A percentile compares a stretch with the other conserved stretches of the same genome.
Evolutionary conservation across 371 early-diverging fungal species (phyloP).

Genomic region (Mucor velutinosus): DNA sequence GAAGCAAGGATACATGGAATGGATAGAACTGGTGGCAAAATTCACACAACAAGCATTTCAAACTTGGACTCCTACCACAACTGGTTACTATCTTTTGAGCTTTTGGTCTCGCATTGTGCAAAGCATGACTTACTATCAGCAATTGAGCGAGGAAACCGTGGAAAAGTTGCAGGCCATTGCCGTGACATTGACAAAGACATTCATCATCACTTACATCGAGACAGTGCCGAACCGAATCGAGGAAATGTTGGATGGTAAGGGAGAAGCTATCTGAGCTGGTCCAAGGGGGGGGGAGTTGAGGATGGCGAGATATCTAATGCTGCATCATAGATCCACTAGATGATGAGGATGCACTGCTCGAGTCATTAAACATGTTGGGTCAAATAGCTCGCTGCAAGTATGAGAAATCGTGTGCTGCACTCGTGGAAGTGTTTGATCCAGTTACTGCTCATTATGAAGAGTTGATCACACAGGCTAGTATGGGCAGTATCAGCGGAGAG

Average conservation of each 20-base stretch:
- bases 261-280: not conserved
- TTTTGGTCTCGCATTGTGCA: conserved; percentile 82
- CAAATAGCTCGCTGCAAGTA: conserved; percentile 73
- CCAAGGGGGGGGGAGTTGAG: not conserved
- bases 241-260: conserved; percentile 60
- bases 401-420: conserved; percentile 53
- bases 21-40: conserved; percentile 67
- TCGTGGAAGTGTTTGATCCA: conserved; percentile 64
- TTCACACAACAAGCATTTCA: conserved; percentile 76
- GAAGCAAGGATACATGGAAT: conserved; percentile 58
- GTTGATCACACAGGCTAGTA: conserved; percentile 22
- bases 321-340: conserved; percentile 61
- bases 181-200: conserved; percentile 44
- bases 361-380: conserved; percentile 69
- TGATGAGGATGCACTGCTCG: conserved; percentile 68
- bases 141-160: conserved; percentile 18
- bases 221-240: conserved; percentile 53
- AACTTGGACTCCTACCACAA: conserved; percentile 57
- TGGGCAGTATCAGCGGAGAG: conserved; percentile 21
- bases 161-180: conserved; percentile 26
- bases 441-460: conserved; percentile 60
- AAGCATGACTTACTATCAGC: conserved; percentile 51
- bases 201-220: conserved; percentile 51
- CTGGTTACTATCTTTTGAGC: conserved; percentile 68
- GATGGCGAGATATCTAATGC: not conserved